Evolutionary conservation across 2,329 filamentous ascomycete species (phyloP), one percentile per base, ranked within the genome.

Genomic region (Colletotrichum kahawae): DNA sequence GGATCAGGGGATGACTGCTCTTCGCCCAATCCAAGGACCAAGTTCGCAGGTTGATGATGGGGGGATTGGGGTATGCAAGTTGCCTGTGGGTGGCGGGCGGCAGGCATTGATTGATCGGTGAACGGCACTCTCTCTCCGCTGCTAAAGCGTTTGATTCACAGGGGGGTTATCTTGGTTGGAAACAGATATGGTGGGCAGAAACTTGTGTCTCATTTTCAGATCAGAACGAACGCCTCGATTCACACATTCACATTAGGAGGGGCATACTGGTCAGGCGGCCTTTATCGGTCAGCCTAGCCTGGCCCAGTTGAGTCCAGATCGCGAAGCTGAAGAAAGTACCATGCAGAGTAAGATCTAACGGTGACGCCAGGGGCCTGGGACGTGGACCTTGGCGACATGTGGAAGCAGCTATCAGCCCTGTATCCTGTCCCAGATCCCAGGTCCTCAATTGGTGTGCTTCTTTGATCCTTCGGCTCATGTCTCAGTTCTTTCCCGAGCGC

Each of bases 331-430:
- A 51, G 14, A 24, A 48, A 57, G 69, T 75, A 67, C 56, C 43
- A 43, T 67, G 63, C 57, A 67, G 69, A 59, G 56, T 63, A 67
- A 72, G 69, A 72, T 75, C 69, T 69, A 34, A 69, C n/a, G 14
- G 65, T 63, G 33, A 63, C 62, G 68, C 72, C 72, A 63, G 62
- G 62, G 68, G 57, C 56, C 56, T 72, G 72, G 72, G 43, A 67
- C 63, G 56, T 43, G 62, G 56, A 67, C 54, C 38, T 33, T 21
- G 34, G 65, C 56, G 33, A 34, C n/a, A 67, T 48, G 38, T 63
- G 56, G 56, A 34, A 72, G 63, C 51, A 67, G 57, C 69, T 48
- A 57, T 72, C 72, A 75, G 69, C 72, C 72, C 72, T 75, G 72
- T 67, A 63, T 66, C 34, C 36, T 51, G 63, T 64, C 7, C 72